Conservation (phyloP, 208 protist species). For the Histomonas meleagridis region DNA sequence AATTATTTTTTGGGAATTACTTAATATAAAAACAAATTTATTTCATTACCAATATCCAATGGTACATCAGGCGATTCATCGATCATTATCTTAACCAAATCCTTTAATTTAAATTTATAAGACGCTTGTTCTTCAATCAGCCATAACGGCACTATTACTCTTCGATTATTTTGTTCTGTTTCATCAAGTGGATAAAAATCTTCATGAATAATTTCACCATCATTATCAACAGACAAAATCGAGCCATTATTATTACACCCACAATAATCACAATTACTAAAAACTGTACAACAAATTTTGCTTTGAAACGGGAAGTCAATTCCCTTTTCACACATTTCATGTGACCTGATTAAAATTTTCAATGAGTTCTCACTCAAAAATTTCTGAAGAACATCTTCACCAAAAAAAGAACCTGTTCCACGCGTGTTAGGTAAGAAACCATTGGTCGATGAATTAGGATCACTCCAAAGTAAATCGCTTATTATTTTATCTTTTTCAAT, state of each 20-base stretch:
- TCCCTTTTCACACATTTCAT: neutral
- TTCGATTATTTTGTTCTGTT: too few species aligned
- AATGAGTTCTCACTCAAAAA: neutral
- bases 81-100: too few species aligned
- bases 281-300: neutral
- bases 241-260: neutral
- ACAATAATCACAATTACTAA: slow-evolving; percentile 8
- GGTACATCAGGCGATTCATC: too few species aligned
- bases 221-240: too few species aligned
- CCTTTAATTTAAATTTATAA: too few species aligned
- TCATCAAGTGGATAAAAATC: too few species aligned
- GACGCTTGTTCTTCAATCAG: too few species aligned
- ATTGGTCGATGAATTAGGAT: neutral
- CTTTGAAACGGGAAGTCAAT: neutral
- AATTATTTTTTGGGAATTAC: too few species aligned
- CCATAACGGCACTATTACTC: too few species aligned
- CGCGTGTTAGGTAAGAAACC: neutral
- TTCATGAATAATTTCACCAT: too few species aligned
- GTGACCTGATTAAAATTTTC: neutral
- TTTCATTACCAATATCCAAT: too few species aligned
- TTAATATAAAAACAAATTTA: too few species aligned
- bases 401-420: neutral
- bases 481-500: neutral
- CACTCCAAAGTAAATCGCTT: neutral
- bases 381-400: neutral